These are phyloP conservation scores for Capsicum baccatum DNA, from an alignment of 257 asterid species.

Conservation along the genomic window DNA sequence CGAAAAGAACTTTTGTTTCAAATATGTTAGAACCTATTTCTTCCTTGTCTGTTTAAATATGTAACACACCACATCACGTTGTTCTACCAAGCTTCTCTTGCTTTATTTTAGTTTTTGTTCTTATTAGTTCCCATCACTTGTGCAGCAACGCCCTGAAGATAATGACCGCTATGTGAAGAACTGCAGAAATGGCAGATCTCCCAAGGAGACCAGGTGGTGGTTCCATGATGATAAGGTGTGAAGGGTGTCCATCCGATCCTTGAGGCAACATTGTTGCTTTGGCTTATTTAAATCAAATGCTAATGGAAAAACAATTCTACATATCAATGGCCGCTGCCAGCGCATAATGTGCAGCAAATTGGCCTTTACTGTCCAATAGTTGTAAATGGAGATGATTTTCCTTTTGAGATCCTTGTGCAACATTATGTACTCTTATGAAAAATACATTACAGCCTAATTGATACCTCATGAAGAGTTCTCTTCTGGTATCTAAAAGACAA, in stretches of 20 bases:
- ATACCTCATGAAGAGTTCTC: not conserved
- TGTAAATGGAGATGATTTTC: constrained; percentile 35
- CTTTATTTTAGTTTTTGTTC: constrained; percentile 20
- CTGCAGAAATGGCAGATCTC: constrained; percentile 91
- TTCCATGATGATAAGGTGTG: constrained; percentile 97
- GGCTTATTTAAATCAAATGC: constrained; percentile 32
- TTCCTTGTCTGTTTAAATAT: not conserved
- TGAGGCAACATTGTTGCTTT: constrained; percentile 28
- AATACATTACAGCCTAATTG: constrained; percentile 19
- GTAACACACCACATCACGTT: not conserved
- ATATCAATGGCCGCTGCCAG: constrained; percentile 29
- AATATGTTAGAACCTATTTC: not conserved
- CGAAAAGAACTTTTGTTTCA: not conserved
- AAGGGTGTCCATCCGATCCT: constrained; percentile 27
- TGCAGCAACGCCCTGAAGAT: constrained; percentile 98
- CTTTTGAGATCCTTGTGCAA: constrained; percentile 27
- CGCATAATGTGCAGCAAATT: constrained; percentile 25
- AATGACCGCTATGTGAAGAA: constrained; percentile 95
- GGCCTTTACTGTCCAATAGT: constrained; percentile 32
- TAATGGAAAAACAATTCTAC: constrained; percentile 14
- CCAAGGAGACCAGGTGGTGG: constrained; percentile 99
- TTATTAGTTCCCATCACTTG: constrained; percentile 1
- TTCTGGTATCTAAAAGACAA: not conserved
- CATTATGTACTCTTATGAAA: constrained; percentile 18
- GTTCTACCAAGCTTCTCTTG: not conserved